These are phyloP conservation scores for Cercospora nicotianae DNA, from an alignment of 2,329 filamentous ascomycete species.

Conservation along the genomic window DNA sequence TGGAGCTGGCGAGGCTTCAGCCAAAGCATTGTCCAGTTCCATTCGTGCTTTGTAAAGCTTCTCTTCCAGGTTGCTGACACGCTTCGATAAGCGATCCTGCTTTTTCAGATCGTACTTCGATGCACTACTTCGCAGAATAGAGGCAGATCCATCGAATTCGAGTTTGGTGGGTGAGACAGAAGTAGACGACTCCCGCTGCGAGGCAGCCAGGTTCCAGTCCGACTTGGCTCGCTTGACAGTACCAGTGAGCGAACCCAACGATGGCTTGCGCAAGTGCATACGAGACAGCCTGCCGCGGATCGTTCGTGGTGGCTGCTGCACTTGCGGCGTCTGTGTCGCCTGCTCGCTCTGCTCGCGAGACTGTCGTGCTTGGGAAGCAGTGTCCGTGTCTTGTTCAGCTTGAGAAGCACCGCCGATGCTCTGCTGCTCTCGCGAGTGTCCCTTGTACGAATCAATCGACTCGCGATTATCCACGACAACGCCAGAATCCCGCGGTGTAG, in stretches of 20 bases:
- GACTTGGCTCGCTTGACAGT: constrained; percentile 39
- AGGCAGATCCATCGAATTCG: constrained; percentile 27
- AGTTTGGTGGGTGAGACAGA: constrained; percentile 37
- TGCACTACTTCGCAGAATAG: constrained; percentile 47
- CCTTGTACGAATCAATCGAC: constrained; percentile 22
- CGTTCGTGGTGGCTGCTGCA: constrained; percentile 25
- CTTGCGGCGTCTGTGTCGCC: neutral
- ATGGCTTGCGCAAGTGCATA: constrained; percentile 37
- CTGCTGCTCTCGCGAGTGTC: constrained; percentile 19
- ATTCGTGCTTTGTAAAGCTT: constrained; percentile 58
- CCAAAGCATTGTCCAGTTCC: constrained; percentile 54
- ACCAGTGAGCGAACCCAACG: constrained; percentile 36
- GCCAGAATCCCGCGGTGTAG: constrained; percentile 36
- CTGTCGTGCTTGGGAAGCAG: neutral
- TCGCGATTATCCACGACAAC: constrained; percentile 31
- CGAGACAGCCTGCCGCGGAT: constrained; percentile 26
- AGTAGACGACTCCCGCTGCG: constrained; percentile 42
- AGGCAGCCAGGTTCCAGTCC: constrained; percentile 33
- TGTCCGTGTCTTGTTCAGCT: neutral
- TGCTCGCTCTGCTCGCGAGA: neutral
- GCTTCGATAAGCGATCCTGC: constrained; percentile 57
- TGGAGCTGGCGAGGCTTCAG: constrained; percentile 44
- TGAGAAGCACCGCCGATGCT: neutral
- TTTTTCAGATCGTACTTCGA: constrained; percentile 59
- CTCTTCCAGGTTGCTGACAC: constrained; percentile 60